Conservation (phyloP, 2,329 filamentous ascomycete species). For the Colletotrichum sidae region DNA sequence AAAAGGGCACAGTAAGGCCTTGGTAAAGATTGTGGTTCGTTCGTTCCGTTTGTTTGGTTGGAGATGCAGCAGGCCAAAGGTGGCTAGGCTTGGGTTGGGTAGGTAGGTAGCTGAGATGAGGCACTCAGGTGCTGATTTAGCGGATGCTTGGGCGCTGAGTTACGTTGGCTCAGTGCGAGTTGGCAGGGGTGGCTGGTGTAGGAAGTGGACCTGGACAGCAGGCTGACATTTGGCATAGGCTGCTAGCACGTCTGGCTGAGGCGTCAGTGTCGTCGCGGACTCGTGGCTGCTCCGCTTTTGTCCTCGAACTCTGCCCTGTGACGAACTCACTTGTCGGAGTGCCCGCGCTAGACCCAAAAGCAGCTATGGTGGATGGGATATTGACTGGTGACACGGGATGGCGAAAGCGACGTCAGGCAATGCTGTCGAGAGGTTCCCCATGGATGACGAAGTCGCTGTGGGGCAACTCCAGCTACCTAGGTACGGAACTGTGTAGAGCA, state of each 20-base stretch:
- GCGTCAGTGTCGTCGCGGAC: constrained; percentile 4
- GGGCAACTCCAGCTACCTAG: not conserved
- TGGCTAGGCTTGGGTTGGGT: constrained; percentile 7
- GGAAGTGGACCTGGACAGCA: not conserved
- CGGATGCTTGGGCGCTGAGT: constrained; percentile 6
- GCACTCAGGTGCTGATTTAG: constrained; percentile 14
- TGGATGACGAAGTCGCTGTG: constrained; percentile 29
- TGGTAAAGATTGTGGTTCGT: constrained; percentile 17
- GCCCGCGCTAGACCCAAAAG: constrained; percentile 29
- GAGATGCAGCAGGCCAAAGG: constrained; percentile 28
- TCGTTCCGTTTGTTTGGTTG: constrained; percentile 19
- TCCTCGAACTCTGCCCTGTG: constrained; percentile 1
- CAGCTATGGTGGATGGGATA: constrained; percentile 3
- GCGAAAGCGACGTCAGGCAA: no score
- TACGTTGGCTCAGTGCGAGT: constrained; percentile 35
- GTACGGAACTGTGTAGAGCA: constrained; percentile 8
- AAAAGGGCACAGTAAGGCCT: constrained; percentile 7
- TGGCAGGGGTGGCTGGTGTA: not conserved
- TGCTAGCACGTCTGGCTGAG: no score
- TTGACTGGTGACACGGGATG: no score
- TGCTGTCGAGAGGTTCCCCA: constrained; percentile 16
- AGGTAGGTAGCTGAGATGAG: constrained; percentile 10
- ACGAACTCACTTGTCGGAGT: constrained; percentile 7
- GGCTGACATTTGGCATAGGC: constrained; percentile 4
- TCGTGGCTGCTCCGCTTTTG: constrained; percentile 24